phyloP scores from a whole-genome alignment of 495 filamentous ascomycete species.

The Hyphodiscus hymeniophilus region DNA sequence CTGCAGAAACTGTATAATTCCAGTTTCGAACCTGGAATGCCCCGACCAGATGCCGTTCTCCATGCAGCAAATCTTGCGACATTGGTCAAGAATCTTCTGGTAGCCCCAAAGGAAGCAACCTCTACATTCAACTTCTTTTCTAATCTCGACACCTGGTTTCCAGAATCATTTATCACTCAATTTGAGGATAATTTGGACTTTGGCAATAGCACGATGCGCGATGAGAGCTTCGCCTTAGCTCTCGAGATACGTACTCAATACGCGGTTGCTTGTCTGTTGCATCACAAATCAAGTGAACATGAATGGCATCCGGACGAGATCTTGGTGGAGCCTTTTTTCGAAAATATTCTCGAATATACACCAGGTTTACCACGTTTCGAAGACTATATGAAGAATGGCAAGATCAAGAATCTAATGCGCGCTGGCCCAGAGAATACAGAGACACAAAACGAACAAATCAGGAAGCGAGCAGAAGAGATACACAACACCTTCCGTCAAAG shows the following conservation, averaged over 20 bases:
- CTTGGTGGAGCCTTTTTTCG: conserved; percentile 22
- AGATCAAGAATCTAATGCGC: conserved; percentile 5
- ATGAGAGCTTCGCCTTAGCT: conserved; percentile 28
- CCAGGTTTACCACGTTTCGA: conserved; percentile 1
- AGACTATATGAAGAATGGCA: conserved; percentile 8
- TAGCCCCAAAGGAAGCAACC: conserved; percentile 5
- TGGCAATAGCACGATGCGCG: conserved; percentile 23
- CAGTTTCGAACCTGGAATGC: conserved; percentile 11
- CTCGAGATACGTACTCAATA: conserved; percentile 34
- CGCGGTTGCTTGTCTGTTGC: conserved; percentile 23
- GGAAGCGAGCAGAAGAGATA: conserved; percentile 23
- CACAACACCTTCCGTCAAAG: conserved; percentile 18
- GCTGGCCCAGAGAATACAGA: conserved; percentile 1
- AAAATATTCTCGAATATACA: not conserved
- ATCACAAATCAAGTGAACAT: conserved; percentile 10
- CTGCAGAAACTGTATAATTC: conserved; percentile 22
- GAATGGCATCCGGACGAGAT: conserved; percentile 26
- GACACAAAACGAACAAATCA: conserved; percentile 4
- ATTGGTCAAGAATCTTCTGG: conserved; percentile 23
- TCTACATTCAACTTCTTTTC: conserved; percentile 15
- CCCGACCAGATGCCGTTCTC: conserved; percentile 29
- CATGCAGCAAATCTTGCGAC: conserved; percentile 35
- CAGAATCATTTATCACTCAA: conserved; percentile 23
- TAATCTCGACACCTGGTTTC: conserved; percentile 28
- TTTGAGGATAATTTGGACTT: conserved; percentile 10